Conservation (phyloP, 2,329 filamentous ascomycete species). For the Aschersonia sp. region DNA sequence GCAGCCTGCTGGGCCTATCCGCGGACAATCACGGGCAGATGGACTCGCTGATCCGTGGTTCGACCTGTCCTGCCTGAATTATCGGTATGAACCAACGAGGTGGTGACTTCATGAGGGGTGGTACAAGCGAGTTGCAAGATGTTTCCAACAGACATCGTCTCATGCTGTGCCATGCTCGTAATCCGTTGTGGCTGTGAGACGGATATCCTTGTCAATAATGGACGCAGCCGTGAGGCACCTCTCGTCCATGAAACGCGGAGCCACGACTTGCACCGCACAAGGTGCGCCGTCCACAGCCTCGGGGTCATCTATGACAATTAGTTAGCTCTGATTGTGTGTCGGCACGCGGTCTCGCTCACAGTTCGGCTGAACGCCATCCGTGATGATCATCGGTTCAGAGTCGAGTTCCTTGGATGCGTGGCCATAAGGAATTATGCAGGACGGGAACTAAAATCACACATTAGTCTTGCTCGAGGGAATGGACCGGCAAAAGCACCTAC, state of each 20-base stretch:
- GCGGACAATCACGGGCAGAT: too few relatives aligned
- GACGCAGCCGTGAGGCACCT: conserved; percentile 18
- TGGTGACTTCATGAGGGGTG: too few relatives aligned
- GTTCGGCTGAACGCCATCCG: conserved; percentile 1
- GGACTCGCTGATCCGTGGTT: too few relatives aligned
- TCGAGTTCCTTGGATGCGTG: conserved; percentile 13
- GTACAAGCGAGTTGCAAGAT: too few relatives aligned
- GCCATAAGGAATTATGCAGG: conserved; percentile 30
- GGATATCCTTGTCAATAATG: conserved; percentile 2
- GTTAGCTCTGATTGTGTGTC: not conserved
- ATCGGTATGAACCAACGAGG: too few relatives aligned
- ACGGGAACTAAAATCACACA: conserved; percentile 26
- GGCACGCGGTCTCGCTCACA: not conserved
- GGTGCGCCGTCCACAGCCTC: conserved; percentile 25
- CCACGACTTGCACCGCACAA: conserved; percentile 29
- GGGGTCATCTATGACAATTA: conserved; percentile 20
- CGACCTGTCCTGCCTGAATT: too few relatives aligned
- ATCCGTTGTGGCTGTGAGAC: not conserved
- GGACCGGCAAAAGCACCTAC: conserved; percentile 15
- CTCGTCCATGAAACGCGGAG: conserved; percentile 31
- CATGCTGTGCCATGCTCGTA: too few relatives aligned
- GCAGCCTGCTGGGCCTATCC: too few relatives aligned
- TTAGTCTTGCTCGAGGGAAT: not conserved
- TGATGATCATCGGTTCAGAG: conserved; percentile 1
- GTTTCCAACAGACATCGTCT: too few relatives aligned